Base-by-base conservation (phyloP, 2,329 filamentous ascomycete species). In the Fusarium buharicum region DNA sequence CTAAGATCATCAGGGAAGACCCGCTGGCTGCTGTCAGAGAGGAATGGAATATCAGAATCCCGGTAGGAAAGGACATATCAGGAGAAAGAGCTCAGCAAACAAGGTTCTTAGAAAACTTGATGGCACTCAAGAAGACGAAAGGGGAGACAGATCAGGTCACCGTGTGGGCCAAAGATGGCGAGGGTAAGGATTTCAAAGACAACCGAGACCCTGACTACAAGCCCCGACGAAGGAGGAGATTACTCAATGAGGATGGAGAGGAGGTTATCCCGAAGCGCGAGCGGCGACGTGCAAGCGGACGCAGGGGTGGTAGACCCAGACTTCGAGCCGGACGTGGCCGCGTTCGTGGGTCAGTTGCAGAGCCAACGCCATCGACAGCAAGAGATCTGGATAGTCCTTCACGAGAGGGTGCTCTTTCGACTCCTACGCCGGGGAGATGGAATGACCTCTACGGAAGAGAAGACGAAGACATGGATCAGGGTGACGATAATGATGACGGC, bases 91-190 rank as follows among this genome's bases (percentile, higher is more conserved):
- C 78, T 22, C 77, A 79, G 16, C 79, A 82, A 64, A 79, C 80
- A 6, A 74, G 81, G 9, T 92, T 92, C 70, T 75, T 92, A 2
- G 85, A 90, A 66, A 84, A 85, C 24, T 70, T 93, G 20, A 89
- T 88, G 64, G 81, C 82, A 12, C 74, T 89, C 47, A 92, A 92
- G 74, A 81, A 81, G 44, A 80, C 81, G 24, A 86, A 81, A 65
- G 88, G 87, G 8, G 88, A 92, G 73, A 79, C 74, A 16, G 90
- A 92, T 70, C 76, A 84, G 14, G 87, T 91, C 22, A 90, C 87
- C 0, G 80, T 88, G 5, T 82, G 84, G 70, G 82, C 84, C 6
- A 72, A 75, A 22, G 78, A 81, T 34, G 79, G 78, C 28, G 70
- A 73, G 22, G 78, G 77, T 27, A 77, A 79, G 45, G 67, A 76